A percentile compares a stretch with the other conserved stretches of the same genome.
These are phyloP conservation scores for Ustilaginoidea virens DNA, from an alignment of 2,329 filamentous ascomycete genomes.

Conservation along the genomic window DNA sequence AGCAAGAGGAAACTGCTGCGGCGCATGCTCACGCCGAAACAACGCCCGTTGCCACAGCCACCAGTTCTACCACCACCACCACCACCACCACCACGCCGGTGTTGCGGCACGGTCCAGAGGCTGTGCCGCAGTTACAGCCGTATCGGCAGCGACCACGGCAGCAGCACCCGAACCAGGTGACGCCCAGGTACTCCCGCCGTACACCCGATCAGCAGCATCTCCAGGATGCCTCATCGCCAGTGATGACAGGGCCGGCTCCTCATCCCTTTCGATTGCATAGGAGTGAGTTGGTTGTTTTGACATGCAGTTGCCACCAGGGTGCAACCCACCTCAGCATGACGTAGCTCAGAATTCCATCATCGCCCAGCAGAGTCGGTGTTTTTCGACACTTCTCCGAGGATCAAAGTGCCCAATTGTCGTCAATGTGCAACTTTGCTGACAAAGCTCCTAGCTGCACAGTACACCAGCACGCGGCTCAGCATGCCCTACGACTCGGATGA, in stretches of 20 bases:
- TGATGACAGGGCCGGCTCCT: slow-evolving; percentile 13
- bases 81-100: slow-evolving; percentile 2
- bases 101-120: slow-evolving; percentile 1
- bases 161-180: slow-evolving; percentile 6
- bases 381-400: not conserved
- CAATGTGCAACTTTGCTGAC: slow-evolving; percentile 6
- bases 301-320: not conserved
- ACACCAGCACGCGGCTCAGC: slow-evolving; percentile 17
- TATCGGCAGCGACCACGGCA: slow-evolving; percentile 5
- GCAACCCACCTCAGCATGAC: too few relatives aligned
- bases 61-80: not conserved
- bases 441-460: slow-evolving; percentile 13
- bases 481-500: slow-evolving; percentile 21
- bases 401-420: not conserved
- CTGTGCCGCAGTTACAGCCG: not conserved
- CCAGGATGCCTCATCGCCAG: slow-evolving; percentile 7
- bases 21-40: not conserved
- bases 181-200: slow-evolving; percentile 7
- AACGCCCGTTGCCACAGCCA: too few relatives aligned
- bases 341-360: too few relatives aligned
- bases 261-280: slow-evolving; percentile 22
- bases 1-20: not conserved
- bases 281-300: slow-evolving; percentile 13
- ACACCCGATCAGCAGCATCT: slow-evolving; percentile 6
- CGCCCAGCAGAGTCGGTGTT: not conserved